Percentiles rank a stretch among this genome's conserved stretches.
phyloP scores from a whole-genome alignment of 306 rosid species.

The Citrullus mucosospermus region DNA sequence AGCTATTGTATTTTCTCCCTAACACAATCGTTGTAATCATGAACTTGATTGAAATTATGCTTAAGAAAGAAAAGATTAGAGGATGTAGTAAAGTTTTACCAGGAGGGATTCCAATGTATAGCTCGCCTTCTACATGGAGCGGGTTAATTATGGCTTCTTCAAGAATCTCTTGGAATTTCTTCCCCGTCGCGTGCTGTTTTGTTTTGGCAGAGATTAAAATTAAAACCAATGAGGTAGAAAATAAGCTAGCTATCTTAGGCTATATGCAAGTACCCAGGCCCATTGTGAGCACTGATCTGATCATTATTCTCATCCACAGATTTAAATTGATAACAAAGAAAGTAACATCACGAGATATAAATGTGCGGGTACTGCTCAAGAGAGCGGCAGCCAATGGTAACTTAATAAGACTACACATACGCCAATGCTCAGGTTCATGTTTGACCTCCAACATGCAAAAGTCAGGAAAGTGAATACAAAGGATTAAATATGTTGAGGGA shows the following conservation, averaged over 20 bases:
- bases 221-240: constrained; percentile 11
- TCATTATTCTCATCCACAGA: too few relatives aligned
- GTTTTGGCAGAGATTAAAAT: constrained; percentile 13
- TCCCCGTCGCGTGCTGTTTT: constrained; percentile 79
- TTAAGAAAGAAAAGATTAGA: not conserved
- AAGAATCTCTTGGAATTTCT: constrained; percentile 81
- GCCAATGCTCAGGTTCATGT: not conserved
- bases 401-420: too few relatives aligned
- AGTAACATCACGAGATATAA: too few relatives aligned
- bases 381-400: too few relatives aligned
- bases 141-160: constrained; percentile 83
- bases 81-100: constrained; percentile 31
- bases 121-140: constrained; percentile 76
- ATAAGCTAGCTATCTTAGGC: not conserved
- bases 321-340: too few relatives aligned
- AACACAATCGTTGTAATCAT: not conserved
- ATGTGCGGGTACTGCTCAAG: too few relatives aligned
- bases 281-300: not conserved
- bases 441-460: not conserved
- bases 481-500: not conserved
- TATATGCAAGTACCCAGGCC: not conserved
- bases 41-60: not conserved
- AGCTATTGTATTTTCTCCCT: not conserved
- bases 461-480: not conserved
- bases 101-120: constrained; percentile 94